Percentiles rank a stretch among this genome's conserved stretches.
These are phyloP conservation scores for Aspergillus cejpii DNA, from an alignment of 2,329 filamentous ascomycete species.

Conservation along the genomic window DNA sequence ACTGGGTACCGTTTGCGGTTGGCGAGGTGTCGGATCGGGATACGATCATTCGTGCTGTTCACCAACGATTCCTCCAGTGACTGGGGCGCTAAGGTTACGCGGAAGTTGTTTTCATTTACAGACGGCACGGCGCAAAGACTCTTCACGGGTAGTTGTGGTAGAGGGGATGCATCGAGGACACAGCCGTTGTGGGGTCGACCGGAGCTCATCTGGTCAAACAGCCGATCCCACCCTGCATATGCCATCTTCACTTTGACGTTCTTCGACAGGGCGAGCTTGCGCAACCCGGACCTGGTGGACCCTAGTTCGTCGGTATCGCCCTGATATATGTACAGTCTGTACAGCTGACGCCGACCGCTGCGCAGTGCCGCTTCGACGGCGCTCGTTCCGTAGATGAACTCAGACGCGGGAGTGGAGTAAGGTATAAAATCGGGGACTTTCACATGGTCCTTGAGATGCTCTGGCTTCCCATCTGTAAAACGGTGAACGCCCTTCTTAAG, in stretches of 20 bases:
- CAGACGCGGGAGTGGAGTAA: constrained; percentile 77
- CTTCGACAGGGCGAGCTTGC: constrained; percentile 35
- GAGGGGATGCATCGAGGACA: constrained; percentile 75
- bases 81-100: constrained; percentile 58
- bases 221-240: constrained; percentile 54
- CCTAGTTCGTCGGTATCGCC: constrained; percentile 48
- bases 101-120: constrained; percentile 47
- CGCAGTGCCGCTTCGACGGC: constrained; percentile 73
- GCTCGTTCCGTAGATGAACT: constrained; percentile 82
- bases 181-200: constrained; percentile 85
- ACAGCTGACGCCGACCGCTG: constrained; percentile 63
- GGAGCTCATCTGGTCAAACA: constrained; percentile 76
- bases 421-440: constrained; percentile 47
- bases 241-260: constrained; percentile 55
- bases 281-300: constrained; percentile 36
- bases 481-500: constrained; percentile 10
- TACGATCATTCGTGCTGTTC: constrained; percentile 58
- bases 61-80: constrained; percentile 65
- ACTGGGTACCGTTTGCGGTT: constrained; percentile 33
- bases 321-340: constrained; percentile 73
- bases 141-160: constrained; percentile 64
- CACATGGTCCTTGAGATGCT: constrained; percentile 30
- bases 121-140: constrained; percentile 49
- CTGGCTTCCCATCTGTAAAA: constrained; percentile 23
- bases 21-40: constrained; percentile 33